Evolutionary conservation across 139 green algal genomes (phyloP).

Genomic region (Chlamydomonas sphaeroides): DNA sequence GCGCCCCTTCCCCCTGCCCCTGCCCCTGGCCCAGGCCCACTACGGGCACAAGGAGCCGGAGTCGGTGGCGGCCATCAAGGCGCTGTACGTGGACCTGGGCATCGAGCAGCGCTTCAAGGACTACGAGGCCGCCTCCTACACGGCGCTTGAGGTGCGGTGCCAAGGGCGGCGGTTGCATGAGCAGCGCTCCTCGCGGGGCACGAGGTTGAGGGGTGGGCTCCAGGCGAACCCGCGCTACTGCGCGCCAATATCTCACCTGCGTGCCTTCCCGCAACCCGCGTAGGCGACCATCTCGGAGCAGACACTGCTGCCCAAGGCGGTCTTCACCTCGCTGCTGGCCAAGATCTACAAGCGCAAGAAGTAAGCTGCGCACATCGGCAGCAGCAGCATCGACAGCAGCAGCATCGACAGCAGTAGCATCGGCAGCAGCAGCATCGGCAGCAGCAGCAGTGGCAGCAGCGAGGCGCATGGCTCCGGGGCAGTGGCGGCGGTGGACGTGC

Average conservation of each 20-base stretch:
- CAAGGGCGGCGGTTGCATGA: background rate
- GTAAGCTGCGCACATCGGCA: no score
- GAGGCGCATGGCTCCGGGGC: no score
- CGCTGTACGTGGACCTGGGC: conserved; percentile 87
- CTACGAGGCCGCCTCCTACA: conserved; percentile 86
- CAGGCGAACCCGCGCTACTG: no score
- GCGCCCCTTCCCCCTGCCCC: no score
- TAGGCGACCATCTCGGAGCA: conserved; percentile 80
- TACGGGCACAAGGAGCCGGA: conserved; percentile 88
- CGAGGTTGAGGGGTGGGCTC: no score
- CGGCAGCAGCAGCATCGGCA: no score
- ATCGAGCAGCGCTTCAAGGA: conserved; percentile 83
- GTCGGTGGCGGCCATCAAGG: conserved; percentile 86
- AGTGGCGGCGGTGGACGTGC: no score
- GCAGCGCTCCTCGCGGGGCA: no score
- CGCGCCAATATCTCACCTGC: no score
- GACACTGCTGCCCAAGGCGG: conserved; percentile 77
- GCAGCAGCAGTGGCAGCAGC: no score
- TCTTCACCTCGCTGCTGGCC: conserved; percentile 88
- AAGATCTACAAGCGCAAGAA: conserved; percentile 99
- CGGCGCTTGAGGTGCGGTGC: conserved; percentile 55
- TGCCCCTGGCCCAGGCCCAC: conserved; percentile 69
- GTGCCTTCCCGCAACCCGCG: no score
- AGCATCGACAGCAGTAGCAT: no score
- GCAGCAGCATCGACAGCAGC: background rate